Base-by-base conservation (phyloP, 345 rosid genomes). In the Xanthoceras sorbifolium region DNA sequence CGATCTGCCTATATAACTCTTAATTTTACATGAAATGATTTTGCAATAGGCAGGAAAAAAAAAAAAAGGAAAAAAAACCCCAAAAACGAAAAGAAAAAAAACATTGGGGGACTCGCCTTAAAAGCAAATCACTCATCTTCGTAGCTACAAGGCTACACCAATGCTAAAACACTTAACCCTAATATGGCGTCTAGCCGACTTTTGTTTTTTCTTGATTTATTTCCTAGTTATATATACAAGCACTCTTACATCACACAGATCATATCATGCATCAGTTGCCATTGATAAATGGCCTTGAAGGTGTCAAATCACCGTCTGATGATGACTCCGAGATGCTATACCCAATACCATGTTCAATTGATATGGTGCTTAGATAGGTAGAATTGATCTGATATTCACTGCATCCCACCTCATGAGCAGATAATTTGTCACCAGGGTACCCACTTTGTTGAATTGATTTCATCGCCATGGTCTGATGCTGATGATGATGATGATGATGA, bases 261-360 rank as follows among this genome's bases (percentile, higher is more conserved):
- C 8, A 18, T 1, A 62, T 5, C 60, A 29, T 64, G 46, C 60
- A 38, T 69, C 42, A 75, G 17, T 73, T 76, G 3, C 77, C 63
- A 64, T 78, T 78, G 57, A 82, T 69, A 64, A 76, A 85, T 10
- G 86, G 77, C 70, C 75, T 81, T 3, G 86, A 25, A 14, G 87
- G 77, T 11, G 85, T 76, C 22, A 84, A 70, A 55, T 89, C 91
- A 10, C 76, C 76, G 0, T 86, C 84, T 0, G 90, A 81, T 15
- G 86, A 87, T 9, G 91, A 79, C 77, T 82, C 89, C 0, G 83
- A 77, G 38, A 80, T 71, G 77, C 80, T 76, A 48, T 81, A 86
- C 11, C 68, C 69, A 42, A 83, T 22, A 4, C 60, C 74, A 1
- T 65, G 73, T 9, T 81, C 89, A 32, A 29, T 38, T 5, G 84